Evolutionary conservation across 768 basidiomycete genomes (phyloP).

Genomic region (Trametes cubensis): DNA sequence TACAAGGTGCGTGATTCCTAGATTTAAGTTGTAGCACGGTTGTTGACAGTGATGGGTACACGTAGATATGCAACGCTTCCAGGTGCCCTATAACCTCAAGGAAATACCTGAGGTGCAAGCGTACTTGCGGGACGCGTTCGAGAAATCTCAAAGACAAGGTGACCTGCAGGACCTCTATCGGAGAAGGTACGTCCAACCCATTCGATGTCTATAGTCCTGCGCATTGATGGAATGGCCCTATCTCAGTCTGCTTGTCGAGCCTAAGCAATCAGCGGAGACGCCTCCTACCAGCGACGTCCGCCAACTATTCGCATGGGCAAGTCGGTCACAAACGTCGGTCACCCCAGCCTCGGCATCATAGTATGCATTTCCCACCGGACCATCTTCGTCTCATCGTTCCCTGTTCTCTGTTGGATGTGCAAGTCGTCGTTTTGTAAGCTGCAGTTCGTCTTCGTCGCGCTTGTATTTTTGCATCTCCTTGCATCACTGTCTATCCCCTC

Average conservation of each 20-base stretch:
- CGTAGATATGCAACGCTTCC: conserved; percentile 90
- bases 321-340: conserved; percentile 50
- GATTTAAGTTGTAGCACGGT: neutral
- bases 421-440: conserved; percentile 20
- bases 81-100: conserved; percentile 82
- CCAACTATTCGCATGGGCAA: conserved; percentile 80
- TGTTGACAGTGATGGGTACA: too few species aligned
- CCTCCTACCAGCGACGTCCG: conserved; percentile 68
- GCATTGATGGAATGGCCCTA: neutral
- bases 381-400: neutral
- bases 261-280: conserved; percentile 75
- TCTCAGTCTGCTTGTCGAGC: conserved; percentile 69
- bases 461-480: conserved; percentile 14
- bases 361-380: neutral
- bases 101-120: conserved; percentile 88
- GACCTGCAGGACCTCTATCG: conserved; percentile 86
- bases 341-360: conserved; percentile 42
- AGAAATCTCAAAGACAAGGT: conserved; percentile 74
- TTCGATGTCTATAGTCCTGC: neutral
- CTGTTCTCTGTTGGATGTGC: conserved; percentile 9
- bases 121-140: conserved; percentile 73
- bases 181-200: conserved; percentile 60
- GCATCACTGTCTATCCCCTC: neutral
- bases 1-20: conserved; percentile 59
- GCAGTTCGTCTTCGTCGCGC: neutral